phyloP scores from a whole-genome alignment of 768 basidiomycete genomes.

The Lactarius sanguifluus region DNA sequence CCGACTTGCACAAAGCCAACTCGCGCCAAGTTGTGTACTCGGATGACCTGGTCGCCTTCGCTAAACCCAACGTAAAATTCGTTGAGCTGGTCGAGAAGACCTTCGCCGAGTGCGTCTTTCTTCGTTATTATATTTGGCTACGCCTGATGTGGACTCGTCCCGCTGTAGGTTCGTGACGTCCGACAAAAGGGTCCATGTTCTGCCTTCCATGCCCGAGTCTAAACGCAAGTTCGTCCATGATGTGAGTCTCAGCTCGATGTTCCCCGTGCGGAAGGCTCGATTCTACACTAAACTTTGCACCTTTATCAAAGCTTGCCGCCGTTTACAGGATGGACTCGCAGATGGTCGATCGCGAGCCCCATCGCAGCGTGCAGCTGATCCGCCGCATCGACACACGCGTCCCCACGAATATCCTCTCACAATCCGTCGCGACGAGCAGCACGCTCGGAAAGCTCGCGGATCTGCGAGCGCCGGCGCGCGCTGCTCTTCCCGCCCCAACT shows the following conservation, averaged over 20 bases:
- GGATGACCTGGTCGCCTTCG: slow-evolving; percentile 63
- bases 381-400: slow-evolving; percentile 80
- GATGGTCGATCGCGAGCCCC: slow-evolving; percentile 90
- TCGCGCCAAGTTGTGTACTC: slow-evolving; percentile 49
- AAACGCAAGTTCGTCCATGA: slow-evolving; percentile 83
- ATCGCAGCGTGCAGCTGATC: slow-evolving; percentile 80
- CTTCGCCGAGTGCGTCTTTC: slow-evolving; percentile 65
- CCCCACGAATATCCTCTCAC: slow-evolving; percentile 65
- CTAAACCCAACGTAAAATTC: slow-evolving; percentile 63
- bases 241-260: slow-evolving; percentile 42
- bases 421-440: slow-evolving; percentile 34
- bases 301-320: slow-evolving; percentile 56
- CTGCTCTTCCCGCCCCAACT: slow-evolving; percentile 29
- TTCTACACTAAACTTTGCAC: background rate
- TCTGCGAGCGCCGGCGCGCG: slow-evolving; percentile 40
- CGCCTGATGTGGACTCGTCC: slow-evolving; percentile 12
- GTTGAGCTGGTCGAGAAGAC: slow-evolving; percentile 72
- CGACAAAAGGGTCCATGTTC: slow-evolving; percentile 64
- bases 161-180: slow-evolving; percentile 60
- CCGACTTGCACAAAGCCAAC: slow-evolving; percentile 45
- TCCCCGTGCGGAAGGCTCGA: slow-evolving; percentile 11
- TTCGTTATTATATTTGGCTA: slow-evolving; percentile 25
- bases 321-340: slow-evolving; percentile 82
- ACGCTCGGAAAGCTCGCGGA: slow-evolving; percentile 63
- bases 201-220: slow-evolving; percentile 79